Percentiles rank a stretch among this genome's conserved stretches.
phyloP scores from a whole-genome alignment of 83 land plant genomes.

The Thuja plicata region DNA sequence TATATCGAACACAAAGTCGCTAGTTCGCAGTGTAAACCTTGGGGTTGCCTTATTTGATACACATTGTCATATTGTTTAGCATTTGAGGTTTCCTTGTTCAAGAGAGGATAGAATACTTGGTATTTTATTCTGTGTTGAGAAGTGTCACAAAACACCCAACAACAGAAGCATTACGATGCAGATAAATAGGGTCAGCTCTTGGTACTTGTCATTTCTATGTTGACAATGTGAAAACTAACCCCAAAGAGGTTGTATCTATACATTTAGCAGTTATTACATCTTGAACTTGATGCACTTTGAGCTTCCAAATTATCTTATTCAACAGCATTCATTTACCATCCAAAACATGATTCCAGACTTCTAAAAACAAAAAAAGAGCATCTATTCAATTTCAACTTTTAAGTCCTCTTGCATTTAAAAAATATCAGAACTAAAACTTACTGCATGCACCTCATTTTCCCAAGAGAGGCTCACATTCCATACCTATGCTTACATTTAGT shows the following conservation, averaged over 20 bases:
- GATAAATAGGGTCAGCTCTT: neutral
- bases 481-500: constrained; percentile 82
- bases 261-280: neutral
- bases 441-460: neutral
- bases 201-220: neutral
- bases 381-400: neutral
- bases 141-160: too few species aligned
- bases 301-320: neutral
- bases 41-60: too few species aligned
- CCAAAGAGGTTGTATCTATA: neutral
- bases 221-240: neutral
- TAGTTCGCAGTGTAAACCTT: too few species aligned
- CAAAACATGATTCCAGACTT: neutral
- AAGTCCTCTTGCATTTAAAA: neutral
- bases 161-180: neutral
- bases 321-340: neutral
- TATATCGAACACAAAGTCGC: too few species aligned
- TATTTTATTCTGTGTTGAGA: too few species aligned
- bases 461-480: neutral
- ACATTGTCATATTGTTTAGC: too few species aligned
- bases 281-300: neutral
- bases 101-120: too few species aligned
- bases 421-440: neutral
- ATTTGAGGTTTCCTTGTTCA: too few species aligned
- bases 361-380: neutral